Base-by-base conservation (phyloP, 2,329 filamentous ascomycete genomes). In the Colletotrichum simmondsii region DNA sequence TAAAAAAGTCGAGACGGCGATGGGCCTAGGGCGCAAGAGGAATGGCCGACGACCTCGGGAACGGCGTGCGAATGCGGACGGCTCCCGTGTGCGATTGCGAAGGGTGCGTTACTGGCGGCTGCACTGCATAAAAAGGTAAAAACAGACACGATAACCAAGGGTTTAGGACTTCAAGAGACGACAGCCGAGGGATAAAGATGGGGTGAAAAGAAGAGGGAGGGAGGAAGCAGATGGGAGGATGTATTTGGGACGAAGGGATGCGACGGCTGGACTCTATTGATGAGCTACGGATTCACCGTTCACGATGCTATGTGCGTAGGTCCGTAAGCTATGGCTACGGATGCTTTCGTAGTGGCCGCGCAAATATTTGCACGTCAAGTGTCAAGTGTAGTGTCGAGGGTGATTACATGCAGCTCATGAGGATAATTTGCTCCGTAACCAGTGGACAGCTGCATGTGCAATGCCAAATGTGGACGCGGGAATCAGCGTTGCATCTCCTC, bases 11-110 rank as follows among this genome's bases (percentile, higher is more conserved):
- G 30, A 35, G 49, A 30, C 61, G 28, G n/a, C 26, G 28, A n/a
- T 14, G 53, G 22, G 52, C 58, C 56, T 26, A 60, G 42, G 65
- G 59, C 56, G n/a, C 49, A 42, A 46, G 66, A 24, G 49, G 32
- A 37, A 46, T 65, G 61, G 61, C 28, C 62, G 53, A 65, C 22
- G 30, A 52, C 54, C 54, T 70, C 57, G 65, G 65, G 57, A 26
- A 62, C 22, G 19, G 49, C 58, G 65, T 66, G 67, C 61, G 67
- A 70, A 65, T 60, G 62, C 67, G 67, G 67, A 26, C 35, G 35
- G 42, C 53, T 26, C 49, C 30, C 12, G 61, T 59, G 19, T 57
- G 61, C 61, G 53, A 66, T 66, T 65, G 62, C 62, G 67, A 58
- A 59, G 42, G 30, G 28, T 49, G 5, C 28, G 12, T 10, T 35